Evolutionary conservation across 768 basidiomycete species (phyloP), one percentile per base, ranked within the genome.

Genomic region (Porphyrellus cyaneotinctus): DNA sequence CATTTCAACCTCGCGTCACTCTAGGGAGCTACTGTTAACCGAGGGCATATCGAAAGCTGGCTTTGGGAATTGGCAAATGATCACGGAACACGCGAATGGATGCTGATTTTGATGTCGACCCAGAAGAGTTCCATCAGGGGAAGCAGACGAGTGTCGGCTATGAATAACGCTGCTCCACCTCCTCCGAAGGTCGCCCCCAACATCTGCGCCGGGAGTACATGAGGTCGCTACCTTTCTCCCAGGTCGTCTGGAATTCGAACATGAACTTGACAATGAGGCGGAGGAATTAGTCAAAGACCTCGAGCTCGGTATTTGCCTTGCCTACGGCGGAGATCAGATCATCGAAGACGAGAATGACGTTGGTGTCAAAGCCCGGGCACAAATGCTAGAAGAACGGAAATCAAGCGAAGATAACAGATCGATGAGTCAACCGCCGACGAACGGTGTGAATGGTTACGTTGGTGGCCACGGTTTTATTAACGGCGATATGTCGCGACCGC

Each of bases 231-330:
- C 87, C 0, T 98, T 87, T 72, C 86, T 99, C 65, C 95, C 95
- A 10, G 95, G 95, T 15, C 85, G 95, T n/a, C 78, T 99, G 32
- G 95, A 99, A 70, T 99, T 99, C 66, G 95, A 99, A 65, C 94
- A 95, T 60, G 95, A 99, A 70, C 73, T 92, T 6, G 95, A 97
- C 64, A 97, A 99, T 67, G 95, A 99, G 47, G 95, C 95, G 0
- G 95, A 99, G 66, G 87, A 95, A 62, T 71, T 91, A 2, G 87
- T 97, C 58, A 98, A 97, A 70, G 93, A 97, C 65, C 76, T 99
- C 57, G 95, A 98, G 66, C 97, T 97, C 61, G 95, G 91, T 2
- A 73, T 94, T n/a, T 91, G 91, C 54, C 75, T 81, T 20, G 80
- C 84, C 30, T 95, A 83, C 65, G 94, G 88, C 2, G 97, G 95